phyloP scores from a whole-genome alignment of 2,329 filamentous ascomycete genomes.

The Tympanopsis confertula region DNA sequence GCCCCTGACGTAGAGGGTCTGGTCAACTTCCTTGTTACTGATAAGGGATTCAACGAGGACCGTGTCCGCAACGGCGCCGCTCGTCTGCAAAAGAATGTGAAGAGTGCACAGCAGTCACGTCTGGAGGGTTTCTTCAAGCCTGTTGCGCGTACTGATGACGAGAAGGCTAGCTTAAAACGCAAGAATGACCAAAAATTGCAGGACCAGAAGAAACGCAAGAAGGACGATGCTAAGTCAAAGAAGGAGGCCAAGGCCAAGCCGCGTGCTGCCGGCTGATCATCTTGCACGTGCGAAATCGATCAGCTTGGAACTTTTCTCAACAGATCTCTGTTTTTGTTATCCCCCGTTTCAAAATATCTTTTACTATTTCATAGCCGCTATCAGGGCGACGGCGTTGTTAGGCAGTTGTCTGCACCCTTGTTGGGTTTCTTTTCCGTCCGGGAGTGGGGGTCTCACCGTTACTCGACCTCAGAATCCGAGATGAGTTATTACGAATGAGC shows the following conservation, averaged over 20 bases:
- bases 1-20: slow-evolving; percentile 82
- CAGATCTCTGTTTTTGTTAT: no score
- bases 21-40: slow-evolving; percentile 76
- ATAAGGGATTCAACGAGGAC: slow-evolving; percentile 96
- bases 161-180: slow-evolving; percentile 77
- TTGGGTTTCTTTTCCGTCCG: no score
- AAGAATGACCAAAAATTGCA: slow-evolving; percentile 89
- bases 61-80: slow-evolving; percentile 70
- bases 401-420: no score
- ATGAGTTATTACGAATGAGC: no score
- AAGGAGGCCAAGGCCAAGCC: slow-evolving; percentile 67
- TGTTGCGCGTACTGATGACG: slow-evolving; percentile 72
- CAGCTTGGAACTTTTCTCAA: no score
- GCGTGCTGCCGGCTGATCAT: no score
- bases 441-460: no score
- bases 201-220: slow-evolving; percentile 88
- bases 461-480: no score
- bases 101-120: slow-evolving; percentile 78
- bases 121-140: slow-evolving; percentile 97
- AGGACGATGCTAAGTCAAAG: slow-evolving; percentile 91
- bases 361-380: no score
- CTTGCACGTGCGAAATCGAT: no score
- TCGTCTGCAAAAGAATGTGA: slow-evolving; percentile 78
- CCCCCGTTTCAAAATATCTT: no score
- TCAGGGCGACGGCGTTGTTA: no score